phyloP scores from a whole-genome alignment of 768 basidiomycete genomes.

The Xanthoconium purpureum region DNA sequence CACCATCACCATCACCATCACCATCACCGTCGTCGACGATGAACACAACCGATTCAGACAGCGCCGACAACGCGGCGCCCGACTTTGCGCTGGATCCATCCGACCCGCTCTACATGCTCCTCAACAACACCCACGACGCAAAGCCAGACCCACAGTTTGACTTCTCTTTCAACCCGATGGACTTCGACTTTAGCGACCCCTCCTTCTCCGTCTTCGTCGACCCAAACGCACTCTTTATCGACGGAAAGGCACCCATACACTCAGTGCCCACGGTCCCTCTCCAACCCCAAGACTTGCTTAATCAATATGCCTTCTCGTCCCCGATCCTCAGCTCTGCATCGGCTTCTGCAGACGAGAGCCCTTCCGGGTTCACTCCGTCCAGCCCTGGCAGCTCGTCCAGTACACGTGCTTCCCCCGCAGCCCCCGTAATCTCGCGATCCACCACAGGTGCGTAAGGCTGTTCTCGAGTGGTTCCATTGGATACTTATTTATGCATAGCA shows the following conservation, averaged over 20 bases:
- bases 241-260: conserved; percentile 24
- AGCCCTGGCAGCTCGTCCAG: conserved; percentile 30
- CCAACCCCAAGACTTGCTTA: conserved; percentile 30
- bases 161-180: conserved; percentile 43
- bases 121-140: conserved; percentile 41
- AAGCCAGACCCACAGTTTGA: conserved; percentile 38
- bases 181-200: conserved; percentile 56
- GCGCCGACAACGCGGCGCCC: conserved; percentile 14
- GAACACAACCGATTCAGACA: conserved; percentile 15
- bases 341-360: conserved; percentile 30
- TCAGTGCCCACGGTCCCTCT: conserved; percentile 13
- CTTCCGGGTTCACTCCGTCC: conserved; percentile 22
- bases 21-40: conserved; percentile 12
- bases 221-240: conserved; percentile 57
- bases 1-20: neutral
- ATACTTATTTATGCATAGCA: conserved; percentile 15
- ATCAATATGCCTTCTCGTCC: conserved; percentile 40
- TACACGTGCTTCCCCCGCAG: conserved; percentile 30
- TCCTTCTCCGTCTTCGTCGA: conserved; percentile 53
- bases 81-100: conserved; percentile 52
- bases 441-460: conserved; percentile 14
- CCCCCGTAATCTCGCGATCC: conserved; percentile 20
- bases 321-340: conserved; percentile 33
- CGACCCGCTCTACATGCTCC: conserved; percentile 58
- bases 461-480: neutral